Percentiles rank a stretch among this genome's conserved stretches.
phyloP scores from a whole-genome alignment of 495 filamentous ascomycete species.

The Penicillium paxilli region DNA sequence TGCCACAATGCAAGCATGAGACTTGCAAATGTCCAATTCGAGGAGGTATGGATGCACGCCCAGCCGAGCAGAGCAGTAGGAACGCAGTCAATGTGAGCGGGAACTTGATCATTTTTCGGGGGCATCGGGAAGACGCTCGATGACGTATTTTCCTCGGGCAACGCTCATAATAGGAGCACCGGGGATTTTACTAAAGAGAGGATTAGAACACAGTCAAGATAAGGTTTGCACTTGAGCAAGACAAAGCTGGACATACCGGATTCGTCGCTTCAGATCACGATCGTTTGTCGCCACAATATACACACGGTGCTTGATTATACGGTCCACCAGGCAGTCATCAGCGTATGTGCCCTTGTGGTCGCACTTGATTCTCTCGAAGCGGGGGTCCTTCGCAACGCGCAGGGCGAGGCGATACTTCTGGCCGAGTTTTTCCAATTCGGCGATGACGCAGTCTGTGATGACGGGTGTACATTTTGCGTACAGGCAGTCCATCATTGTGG shows the following conservation, averaged over 20 bases:
- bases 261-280: conserved; percentile 68
- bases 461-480: conserved; percentile 55
- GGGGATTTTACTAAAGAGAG: conserved; percentile 31
- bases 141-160: conserved; percentile 82
- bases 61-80: background rate
- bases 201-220: background rate
- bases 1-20: too few species aligned
- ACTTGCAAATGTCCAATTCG: too few species aligned
- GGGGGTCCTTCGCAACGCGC: conserved; percentile 86
- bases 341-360: conserved; percentile 90
- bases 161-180: conserved; percentile 65
- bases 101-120: conserved; percentile 24
- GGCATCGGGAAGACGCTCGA: conserved; percentile 87
- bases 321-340: conserved; percentile 93
- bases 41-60: too few species aligned
- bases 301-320: conserved; percentile 73
- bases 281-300: conserved; percentile 94
- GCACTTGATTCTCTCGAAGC: conserved; percentile 81
- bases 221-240: background rate
- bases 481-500: conserved; percentile 80
- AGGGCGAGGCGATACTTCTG: conserved; percentile 86
- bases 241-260: conserved; percentile 44
- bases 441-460: conserved; percentile 54
- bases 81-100: background rate
- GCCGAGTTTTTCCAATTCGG: conserved; percentile 90